Evolutionary conservation across 2,329 filamentous ascomycete genomes (phyloP).

Genomic region (Pseudogymnoascus sp.): DNA sequence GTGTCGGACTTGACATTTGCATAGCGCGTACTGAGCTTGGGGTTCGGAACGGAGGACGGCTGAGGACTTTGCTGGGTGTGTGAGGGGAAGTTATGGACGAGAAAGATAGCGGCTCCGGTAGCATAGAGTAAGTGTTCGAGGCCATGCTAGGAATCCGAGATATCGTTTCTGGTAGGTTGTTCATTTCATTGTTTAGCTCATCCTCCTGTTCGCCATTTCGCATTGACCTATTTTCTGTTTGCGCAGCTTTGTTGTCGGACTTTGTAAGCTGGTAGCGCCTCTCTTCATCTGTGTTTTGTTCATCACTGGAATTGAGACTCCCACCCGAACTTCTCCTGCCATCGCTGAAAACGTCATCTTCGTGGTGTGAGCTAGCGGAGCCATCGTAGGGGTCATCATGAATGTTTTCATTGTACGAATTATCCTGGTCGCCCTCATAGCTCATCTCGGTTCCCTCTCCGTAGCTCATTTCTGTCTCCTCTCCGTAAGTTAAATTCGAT

Average conservation of each 20-base stretch:
- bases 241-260: constrained; percentile 13
- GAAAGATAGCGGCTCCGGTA: constrained; percentile 11
- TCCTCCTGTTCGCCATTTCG: constrained; percentile 40
- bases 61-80: constrained; percentile 41
- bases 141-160: constrained; percentile 29
- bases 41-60: constrained; percentile 58
- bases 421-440: constrained; percentile 14
- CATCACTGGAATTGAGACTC: constrained; percentile 22
- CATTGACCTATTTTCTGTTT: constrained; percentile 28
- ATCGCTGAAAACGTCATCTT: constrained; percentile 28
- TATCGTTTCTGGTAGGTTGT: constrained; percentile 37
- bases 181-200: constrained; percentile 11
- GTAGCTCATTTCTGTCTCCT: constrained; percentile 17
- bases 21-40: constrained; percentile 61
- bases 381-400: constrained; percentile 26
- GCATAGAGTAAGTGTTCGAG: constrained; percentile 20
- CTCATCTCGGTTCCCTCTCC: constrained; percentile 18
- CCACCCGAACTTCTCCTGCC: constrained; percentile 16
- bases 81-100: constrained; percentile 24
- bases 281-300: constrained; percentile 19
- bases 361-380: constrained; percentile 15
- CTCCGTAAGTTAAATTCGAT: constrained; percentile 23
- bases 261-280: not conserved
- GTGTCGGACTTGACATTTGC: constrained; percentile 61
- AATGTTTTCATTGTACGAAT: constrained; percentile 16